A percentile compares a stretch with the other conserved stretches of the same genome.
Conservation (phyloP, 192 early-diverging fungal genomes). For the Coemansia sp. region DNA sequence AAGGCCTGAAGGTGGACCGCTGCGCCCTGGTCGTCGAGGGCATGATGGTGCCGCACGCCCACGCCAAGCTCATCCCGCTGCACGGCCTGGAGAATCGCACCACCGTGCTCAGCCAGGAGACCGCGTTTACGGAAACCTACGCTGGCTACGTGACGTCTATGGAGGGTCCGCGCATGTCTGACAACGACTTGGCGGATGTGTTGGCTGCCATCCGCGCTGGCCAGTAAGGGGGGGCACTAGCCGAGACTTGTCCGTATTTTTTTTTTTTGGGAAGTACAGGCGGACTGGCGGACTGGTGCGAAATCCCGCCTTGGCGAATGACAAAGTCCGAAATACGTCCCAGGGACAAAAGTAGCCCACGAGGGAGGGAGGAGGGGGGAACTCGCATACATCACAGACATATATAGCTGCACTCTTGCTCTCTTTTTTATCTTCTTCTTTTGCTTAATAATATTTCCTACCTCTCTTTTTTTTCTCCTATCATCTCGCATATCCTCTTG, state of each 20-base stretch:
- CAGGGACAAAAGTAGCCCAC: background rate
- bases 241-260: background rate
- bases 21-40: slow-evolving; percentile 26
- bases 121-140: slow-evolving; percentile 6
- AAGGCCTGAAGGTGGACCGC: slow-evolving; percentile 24
- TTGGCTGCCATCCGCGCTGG: background rate
- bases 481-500: background rate
- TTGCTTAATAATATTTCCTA: background rate
- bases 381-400: too few species aligned
- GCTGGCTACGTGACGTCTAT: slow-evolving; percentile 21
- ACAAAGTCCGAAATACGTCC: background rate
- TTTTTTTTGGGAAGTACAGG: background rate
- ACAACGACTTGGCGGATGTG: slow-evolving; percentile 8
- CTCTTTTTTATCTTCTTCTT: too few species aligned
- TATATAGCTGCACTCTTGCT: too few species aligned
- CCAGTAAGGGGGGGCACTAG: background rate
- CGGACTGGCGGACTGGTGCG: background rate
- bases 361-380: too few species aligned
- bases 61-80: slow-evolving; percentile 27
- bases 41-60: slow-evolving; percentile 28
- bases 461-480: background rate
- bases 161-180: slow-evolving; percentile 16
- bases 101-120: slow-evolving; percentile 15
- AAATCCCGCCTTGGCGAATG: background rate
- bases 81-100: slow-evolving; percentile 16